Percentiles rank a stretch among this genome's conserved stretches.
Conservation (phyloP, 108 stramenopile species). For the Pseudonitzschia pungens region DNA sequence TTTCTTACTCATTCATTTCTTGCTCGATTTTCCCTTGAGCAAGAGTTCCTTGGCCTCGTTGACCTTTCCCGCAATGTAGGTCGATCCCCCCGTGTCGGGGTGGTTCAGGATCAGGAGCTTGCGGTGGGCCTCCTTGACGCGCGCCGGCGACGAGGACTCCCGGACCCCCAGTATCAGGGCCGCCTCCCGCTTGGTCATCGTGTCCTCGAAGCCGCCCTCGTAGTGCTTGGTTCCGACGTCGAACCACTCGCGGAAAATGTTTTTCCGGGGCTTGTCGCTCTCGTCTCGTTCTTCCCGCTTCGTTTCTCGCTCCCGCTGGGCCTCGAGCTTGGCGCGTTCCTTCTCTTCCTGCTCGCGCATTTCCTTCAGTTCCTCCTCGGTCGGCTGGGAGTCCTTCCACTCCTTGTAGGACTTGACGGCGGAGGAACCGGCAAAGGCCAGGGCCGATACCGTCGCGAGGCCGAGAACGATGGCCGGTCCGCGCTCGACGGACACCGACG, state of each 20-base stretch:
- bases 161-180: slow-evolving; percentile 97
- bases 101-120: slow-evolving; percentile 95
- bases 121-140: slow-evolving; percentile 97
- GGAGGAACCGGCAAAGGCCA: slow-evolving; percentile 75
- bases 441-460: slow-evolving; percentile 71
- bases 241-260: slow-evolving; percentile 83
- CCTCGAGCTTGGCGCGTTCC: slow-evolving; percentile 14
- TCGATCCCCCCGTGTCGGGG: slow-evolving; percentile 98
- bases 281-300: not conserved
- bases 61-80: slow-evolving; percentile 93
- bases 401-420: slow-evolving; percentile 70
- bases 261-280: slow-evolving; percentile 48
- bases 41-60: slow-evolving; percentile 99
- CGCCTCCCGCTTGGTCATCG: slow-evolving; percentile 97
- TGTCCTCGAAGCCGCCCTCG: slow-evolving; percentile 98
- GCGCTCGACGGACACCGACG: slow-evolving; percentile 27
- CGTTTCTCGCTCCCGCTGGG: slow-evolving; percentile 22
- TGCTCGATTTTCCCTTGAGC: slow-evolving; percentile 72
- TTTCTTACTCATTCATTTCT: slow-evolving; percentile 4
- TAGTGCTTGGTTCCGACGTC: slow-evolving; percentile 88
- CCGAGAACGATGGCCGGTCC: slow-evolving; percentile 61
- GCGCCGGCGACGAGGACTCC: slow-evolving; percentile 81
- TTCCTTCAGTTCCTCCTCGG: slow-evolving; percentile 36
- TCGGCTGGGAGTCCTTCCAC: slow-evolving; percentile 48
- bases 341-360: slow-evolving; percentile 33